Base-by-base conservation (phyloP, 2,329 filamentous ascomycete species). In the Calonectria henricotiae region DNA sequence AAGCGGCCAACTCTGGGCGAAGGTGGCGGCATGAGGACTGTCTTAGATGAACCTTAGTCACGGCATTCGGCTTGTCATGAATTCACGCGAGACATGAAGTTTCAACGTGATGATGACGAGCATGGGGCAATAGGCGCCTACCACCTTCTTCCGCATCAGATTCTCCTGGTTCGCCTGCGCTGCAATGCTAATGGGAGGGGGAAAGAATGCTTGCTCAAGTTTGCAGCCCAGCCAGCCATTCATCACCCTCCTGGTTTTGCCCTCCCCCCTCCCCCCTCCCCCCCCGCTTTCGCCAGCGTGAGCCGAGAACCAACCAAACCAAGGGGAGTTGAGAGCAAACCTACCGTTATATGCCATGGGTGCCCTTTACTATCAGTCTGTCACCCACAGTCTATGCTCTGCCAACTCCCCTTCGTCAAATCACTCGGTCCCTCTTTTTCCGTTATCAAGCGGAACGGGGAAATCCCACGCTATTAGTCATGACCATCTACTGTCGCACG, bases 61-160 rank as follows among this genome's bases (percentile, higher is more conserved):
- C 60, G 43, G 41, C 41, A 30, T 23, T 35, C 27, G 23, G 23
- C 32, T 20, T 58, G 32, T 39, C 32, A 39, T 15, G 20, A 4
- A 15, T 37, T 30, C 27, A 20, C n/a, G 15, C 20, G 37, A 39
- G 9, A 27, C 20, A 25, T 17, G 51, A 8, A 17, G 20, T 23
- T 30, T 61, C 64, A 32, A 35, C 64, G 11, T 61, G 64, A 66
- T 25, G 20, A 47, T 61, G 64, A 66, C 64, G 64, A 61, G n/a
- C 30, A 51, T 61, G 43, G 41, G 51, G 41, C 25, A 15, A 12
- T 46, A 12, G 41, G n/a, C 41, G 51, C 51, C 20, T 39, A 23
- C 51, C 4, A 55, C 51, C 51, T 41, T 35, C 51, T 27, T 32
- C n/a, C 13, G 17, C n/a, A 25, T n/a, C 41, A 12, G 23, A 43